phyloP scores from a whole-genome alignment of 495 filamentous ascomycete genomes.

The Arthonia radiata region DNA sequence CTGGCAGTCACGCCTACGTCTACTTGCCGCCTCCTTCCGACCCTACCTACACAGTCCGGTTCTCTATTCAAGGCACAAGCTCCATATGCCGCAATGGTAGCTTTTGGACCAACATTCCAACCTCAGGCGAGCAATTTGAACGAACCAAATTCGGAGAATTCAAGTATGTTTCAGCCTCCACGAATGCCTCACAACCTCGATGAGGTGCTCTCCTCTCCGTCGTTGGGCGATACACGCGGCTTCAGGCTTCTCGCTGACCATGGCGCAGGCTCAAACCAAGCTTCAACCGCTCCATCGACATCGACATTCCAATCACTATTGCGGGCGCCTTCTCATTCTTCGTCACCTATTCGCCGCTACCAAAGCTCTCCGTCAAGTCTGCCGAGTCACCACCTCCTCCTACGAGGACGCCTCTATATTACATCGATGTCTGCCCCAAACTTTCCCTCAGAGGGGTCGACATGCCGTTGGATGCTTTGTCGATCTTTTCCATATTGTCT shows the following conservation, averaged over 20 bases:
- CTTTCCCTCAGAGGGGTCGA: constrained; percentile 42
- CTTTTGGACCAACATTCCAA: constrained; percentile 87
- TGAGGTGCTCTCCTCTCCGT: background rate
- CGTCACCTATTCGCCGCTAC: constrained; percentile 72
- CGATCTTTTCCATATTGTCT: constrained; percentile 81
- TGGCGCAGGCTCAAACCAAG: constrained; percentile 50
- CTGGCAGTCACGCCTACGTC: constrained; percentile 64
- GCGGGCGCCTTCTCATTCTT: constrained; percentile 95
- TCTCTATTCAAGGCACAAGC: constrained; percentile 86
- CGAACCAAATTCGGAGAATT: constrained; percentile 60
- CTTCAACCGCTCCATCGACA: constrained; percentile 76
- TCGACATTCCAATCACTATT: constrained; percentile 57
- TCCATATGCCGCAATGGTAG: constrained; percentile 85
- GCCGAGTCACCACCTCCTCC: constrained; percentile 20
- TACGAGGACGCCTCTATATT: constrained; percentile 49
- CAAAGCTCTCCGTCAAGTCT: constrained; percentile 39
- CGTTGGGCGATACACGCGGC: constrained; percentile 1
- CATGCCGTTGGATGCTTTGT: constrained; percentile 63
- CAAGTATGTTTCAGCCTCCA: constrained; percentile 34
- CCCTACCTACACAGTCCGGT: constrained; percentile 55
- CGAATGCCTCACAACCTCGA: background rate
- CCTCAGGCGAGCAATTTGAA: constrained; percentile 42
- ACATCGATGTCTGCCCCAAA: constrained; percentile 80
- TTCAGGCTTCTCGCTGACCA: constrained; percentile 8
- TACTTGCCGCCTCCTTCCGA: constrained; percentile 42